Percentiles rank a stretch among this genome's conserved stretches.
phyloP scores from a whole-genome alignment of 306 rosid genomes.

The Cotoneaster glaucophyllus region DNA sequence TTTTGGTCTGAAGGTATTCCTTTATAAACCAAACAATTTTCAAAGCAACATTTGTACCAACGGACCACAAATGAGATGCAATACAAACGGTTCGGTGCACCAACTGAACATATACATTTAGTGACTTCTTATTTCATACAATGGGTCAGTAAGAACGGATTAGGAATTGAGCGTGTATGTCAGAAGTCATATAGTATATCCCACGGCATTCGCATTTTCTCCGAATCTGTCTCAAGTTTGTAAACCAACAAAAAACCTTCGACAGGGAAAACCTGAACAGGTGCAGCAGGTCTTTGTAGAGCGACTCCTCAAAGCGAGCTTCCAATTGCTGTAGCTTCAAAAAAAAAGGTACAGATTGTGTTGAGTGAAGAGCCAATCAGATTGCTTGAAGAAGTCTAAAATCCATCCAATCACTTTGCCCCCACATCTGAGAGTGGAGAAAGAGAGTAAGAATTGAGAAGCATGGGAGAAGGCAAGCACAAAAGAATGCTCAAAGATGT shows the following conservation, averaged over 20 bases:
- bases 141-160: constrained; percentile 33
- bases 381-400: constrained; percentile 20
- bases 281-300: constrained; percentile 24
- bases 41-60: not conserved
- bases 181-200: constrained; percentile 33
- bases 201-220: constrained; percentile 34
- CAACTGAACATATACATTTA: constrained; percentile 16
- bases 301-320: constrained; percentile 47
- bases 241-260: constrained; percentile 48
- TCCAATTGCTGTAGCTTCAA: constrained; percentile 52
- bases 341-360: constrained; percentile 32
- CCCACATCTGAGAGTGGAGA: constrained; percentile 63
- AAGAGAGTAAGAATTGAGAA: constrained; percentile 21
- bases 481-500: not conserved
- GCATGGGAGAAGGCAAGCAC: not conserved
- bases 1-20: too few relatives aligned
- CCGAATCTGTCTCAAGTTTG: constrained; percentile 30
- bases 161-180: constrained; percentile 23
- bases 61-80: constrained; percentile 9
- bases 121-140: constrained; percentile 41
- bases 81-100: constrained; percentile 9
- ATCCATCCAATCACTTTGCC: constrained; percentile 68
- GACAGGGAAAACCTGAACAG: constrained; percentile 14
- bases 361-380: constrained; percentile 49
- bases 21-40: not conserved